Evolutionary conservation across 345 rosid genomes (phyloP).

Genomic region (Murraya paniculata): DNA sequence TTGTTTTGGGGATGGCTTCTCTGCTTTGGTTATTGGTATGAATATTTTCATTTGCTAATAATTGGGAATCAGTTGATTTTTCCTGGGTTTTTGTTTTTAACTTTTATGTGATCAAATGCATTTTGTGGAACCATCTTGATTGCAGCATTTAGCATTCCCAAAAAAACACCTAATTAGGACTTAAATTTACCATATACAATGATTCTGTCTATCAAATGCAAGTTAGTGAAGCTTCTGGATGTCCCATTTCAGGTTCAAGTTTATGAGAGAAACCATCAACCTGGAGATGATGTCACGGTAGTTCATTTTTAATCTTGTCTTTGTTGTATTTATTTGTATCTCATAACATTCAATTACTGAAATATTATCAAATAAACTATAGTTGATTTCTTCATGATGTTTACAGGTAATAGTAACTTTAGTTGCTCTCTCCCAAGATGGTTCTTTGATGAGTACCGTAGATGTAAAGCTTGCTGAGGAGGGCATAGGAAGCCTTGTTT

Average conservation of each 20-base stretch:
- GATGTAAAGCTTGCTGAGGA: conserved; percentile 90
- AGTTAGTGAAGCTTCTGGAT: conserved; percentile 17
- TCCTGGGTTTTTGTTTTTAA: not conserved
- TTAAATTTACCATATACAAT: not conserved
- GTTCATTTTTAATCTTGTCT: not conserved
- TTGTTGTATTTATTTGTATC: not conserved
- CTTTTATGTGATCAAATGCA: not conserved
- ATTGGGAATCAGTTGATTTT: not conserved
- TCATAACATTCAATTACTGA: not conserved
- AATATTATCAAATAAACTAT: not conserved
- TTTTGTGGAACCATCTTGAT: not conserved
- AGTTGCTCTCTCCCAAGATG: conserved; percentile 77
- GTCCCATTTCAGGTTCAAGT: conserved; percentile 68
- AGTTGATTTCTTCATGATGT: conserved; percentile 17
- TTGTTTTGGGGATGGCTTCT: not conserved
- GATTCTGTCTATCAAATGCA: not conserved
- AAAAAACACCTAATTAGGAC: not conserved
- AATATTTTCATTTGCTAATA: not conserved
- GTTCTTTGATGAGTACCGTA: conserved; percentile 75
- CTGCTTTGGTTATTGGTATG: not conserved
- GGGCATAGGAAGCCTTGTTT: conserved; percentile 78
- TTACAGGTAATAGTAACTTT: conserved; percentile 69
- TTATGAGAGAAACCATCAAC: conserved; percentile 97
- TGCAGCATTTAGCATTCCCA: not conserved
- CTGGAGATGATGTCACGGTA: conserved; percentile 89